Evolutionary conservation across 257 asterid genomes (phyloP), one percentile per base, ranked within the genome.

Genomic region (Avicennia marina): DNA sequence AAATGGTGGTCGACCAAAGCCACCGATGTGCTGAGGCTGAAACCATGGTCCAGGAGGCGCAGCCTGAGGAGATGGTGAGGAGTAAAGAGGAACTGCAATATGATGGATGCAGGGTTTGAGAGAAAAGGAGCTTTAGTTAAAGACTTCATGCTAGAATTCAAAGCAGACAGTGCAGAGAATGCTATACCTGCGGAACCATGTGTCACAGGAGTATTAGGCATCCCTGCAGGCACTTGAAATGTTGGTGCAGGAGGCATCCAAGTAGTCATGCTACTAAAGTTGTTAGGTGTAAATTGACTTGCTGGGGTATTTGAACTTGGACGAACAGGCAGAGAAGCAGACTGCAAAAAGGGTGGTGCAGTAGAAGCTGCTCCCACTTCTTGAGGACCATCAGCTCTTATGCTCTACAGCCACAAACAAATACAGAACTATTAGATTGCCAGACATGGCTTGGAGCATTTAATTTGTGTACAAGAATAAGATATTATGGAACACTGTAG

Each of bases 21-120:
- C 84, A 65, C 79, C 60, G 60, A 73, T 77, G 69, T 78, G 83
- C 52, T 88, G 82, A 36, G 88, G 79, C 67, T 78, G 95, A 80
- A 91, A 65, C 98, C 97, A 91, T 32, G 75, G 83, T 65, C 94
- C 95, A 62, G 80, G 80, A 29, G 84, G 66, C 62, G 81, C 76
- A 59, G 75, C 64, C 69, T 74, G 67, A 47, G 87, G 82, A 72
- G 90, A 61, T 40, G 79, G 68, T 50, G 84, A 60, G 58, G 77
- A 79, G 67, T 82, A 81, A 32, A 81, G 64, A 66, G 74, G 46
- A 72, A 70, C 80, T 56, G 79, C 73, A 59, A 67, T 79, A 66
- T 82, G 88, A 71, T 82, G 95, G 58, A 80, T 67, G 72, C 47
- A 63, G 80, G 70, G 72, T 62, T 79, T 50, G 85, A 45, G 54